These are phyloP conservation scores for Pleurotus sapidus DNA, from an alignment of 768 basidiomycete genomes.

Conservation along the genomic window DNA sequence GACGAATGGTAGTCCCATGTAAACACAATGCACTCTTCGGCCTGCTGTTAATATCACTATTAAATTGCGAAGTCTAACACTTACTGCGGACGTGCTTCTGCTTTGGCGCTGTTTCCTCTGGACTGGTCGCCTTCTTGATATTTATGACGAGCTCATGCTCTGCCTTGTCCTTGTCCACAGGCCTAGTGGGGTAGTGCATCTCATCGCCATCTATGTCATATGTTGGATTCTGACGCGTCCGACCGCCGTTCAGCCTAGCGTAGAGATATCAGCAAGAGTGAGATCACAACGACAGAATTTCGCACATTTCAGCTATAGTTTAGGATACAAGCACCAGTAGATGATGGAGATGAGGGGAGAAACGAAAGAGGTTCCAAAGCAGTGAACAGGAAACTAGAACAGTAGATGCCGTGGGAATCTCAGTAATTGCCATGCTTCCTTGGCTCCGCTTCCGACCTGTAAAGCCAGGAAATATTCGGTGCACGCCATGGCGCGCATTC, in stretches of 20 bases:
- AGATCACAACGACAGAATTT: not conserved
- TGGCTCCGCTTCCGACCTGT: not conserved
- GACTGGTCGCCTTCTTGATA: constrained; percentile 97
- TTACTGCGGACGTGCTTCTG: constrained; percentile 99
- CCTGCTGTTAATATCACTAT: constrained; percentile 7
- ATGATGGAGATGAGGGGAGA: not conserved
- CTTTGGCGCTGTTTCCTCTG: constrained; percentile 96
- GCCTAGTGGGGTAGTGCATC: constrained; percentile 92
- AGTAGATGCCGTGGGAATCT: constrained; percentile 11
- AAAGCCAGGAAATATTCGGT: not conserved
- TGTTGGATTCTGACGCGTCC: constrained; percentile 28
- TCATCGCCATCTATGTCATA: constrained; percentile 75
- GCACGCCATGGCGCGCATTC: not conserved
- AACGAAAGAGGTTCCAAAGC: too few species aligned
- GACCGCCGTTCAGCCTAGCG: constrained; percentile 37
- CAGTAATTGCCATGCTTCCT: constrained; percentile 1
- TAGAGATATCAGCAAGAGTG: not conserved
- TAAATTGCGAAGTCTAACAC: constrained; percentile 23
- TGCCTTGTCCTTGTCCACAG: constrained; percentile 98
- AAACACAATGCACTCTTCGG: constrained; percentile 92
- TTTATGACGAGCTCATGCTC: constrained; percentile 91
- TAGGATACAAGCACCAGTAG: not conserved
- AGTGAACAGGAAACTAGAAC: not conserved
- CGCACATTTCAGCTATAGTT: constrained; percentile 5
- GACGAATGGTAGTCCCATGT: constrained; percentile 99